Conservation (phyloP, 768 basidiomycete genomes). For the Holtermannia corniformis region DNA sequence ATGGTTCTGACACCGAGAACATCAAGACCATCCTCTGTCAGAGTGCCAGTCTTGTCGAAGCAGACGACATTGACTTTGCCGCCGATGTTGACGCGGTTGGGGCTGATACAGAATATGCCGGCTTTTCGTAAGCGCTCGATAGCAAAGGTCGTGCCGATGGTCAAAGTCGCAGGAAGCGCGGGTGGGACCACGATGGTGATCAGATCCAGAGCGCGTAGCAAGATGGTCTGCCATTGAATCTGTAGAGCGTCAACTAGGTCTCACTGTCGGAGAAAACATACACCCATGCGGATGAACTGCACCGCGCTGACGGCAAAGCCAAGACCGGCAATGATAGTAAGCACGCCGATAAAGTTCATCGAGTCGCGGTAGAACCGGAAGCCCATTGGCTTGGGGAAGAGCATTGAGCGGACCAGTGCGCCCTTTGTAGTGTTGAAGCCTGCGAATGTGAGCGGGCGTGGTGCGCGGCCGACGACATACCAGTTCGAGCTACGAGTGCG, state of each 20-base stretch:
- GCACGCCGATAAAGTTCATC: slow-evolving; percentile 68
- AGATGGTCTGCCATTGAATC: slow-evolving; percentile 82
- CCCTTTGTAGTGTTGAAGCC: slow-evolving; percentile 96
- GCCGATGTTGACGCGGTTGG: slow-evolving; percentile 85
- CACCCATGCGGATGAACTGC: slow-evolving; percentile 83
- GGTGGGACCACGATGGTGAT: slow-evolving; percentile 97
- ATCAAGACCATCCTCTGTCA: slow-evolving; percentile 96
- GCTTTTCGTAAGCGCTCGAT: slow-evolving; percentile 73
- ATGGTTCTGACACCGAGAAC: slow-evolving; percentile 85
- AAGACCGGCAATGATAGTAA: slow-evolving; percentile 78
- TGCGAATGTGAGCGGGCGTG: not conserved
- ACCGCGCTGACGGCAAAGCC: slow-evolving; percentile 88
- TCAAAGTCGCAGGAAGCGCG: slow-evolving; percentile 89
- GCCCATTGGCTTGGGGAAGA: slow-evolving; percentile 95
- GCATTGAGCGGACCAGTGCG: slow-evolving; percentile 87
- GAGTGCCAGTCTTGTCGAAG: slow-evolving; percentile 97
- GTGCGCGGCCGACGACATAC: slow-evolving; percentile 43
- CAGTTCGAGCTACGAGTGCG: slow-evolving; percentile 77
- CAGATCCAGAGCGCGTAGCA: slow-evolving; percentile 83
- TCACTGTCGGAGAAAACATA: slow-evolving; percentile 43
- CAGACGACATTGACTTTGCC: slow-evolving; percentile 96
- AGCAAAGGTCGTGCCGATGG: slow-evolving; percentile 94
- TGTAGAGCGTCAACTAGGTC: slow-evolving; percentile 34
- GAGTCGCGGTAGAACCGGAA: slow-evolving; percentile 81
- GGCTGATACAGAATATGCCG: slow-evolving; percentile 93